Evolutionary conservation across 345 rosid genomes (phyloP).

Genomic region (Hibiscus tridactylites): DNA sequence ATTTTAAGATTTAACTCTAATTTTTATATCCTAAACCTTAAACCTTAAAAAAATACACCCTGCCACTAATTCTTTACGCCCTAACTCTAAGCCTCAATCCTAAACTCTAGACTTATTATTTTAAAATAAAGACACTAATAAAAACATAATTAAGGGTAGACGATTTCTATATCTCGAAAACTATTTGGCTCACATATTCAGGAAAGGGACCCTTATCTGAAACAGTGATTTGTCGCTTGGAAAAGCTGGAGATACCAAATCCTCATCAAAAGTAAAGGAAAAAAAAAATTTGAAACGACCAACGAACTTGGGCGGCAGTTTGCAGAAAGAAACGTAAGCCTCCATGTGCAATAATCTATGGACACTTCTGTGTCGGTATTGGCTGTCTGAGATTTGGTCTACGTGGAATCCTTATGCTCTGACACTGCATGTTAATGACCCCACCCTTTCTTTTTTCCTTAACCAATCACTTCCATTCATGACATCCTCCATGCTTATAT

Average conservation of each 20-base stretch:
- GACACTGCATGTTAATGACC: not conserved
- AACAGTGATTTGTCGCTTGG: not conserved
- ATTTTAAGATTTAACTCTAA: too few relatives aligned
- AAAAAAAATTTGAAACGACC: not conserved
- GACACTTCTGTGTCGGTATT: not conserved
- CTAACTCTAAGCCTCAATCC: too few relatives aligned
- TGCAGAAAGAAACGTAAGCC: not conserved
- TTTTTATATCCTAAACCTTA: too few relatives aligned
- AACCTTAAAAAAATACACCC: too few relatives aligned
- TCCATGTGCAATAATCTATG: not conserved
- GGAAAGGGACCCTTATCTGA: not conserved
- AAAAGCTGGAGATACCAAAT: slow-evolving; percentile 9
- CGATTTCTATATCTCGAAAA: too few relatives aligned
- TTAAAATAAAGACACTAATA: too few relatives aligned
- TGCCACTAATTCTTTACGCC: too few relatives aligned
- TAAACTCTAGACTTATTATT: too few relatives aligned
- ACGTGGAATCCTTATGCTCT: slow-evolving; percentile 9
- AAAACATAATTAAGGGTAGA: too few relatives aligned
- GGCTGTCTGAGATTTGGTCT: not conserved
- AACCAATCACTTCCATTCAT: too few relatives aligned
- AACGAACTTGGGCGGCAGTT: slow-evolving; percentile 4
- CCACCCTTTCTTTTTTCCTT: not conserved
- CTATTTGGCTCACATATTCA: not conserved
- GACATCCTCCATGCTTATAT: too few relatives aligned
- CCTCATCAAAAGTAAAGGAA: not conserved